Percentiles rank a stretch among this genome's conserved stretches.
phyloP scores from a whole-genome alignment of 768 basidiomycete genomes.

The Lactarius quietus region DNA sequence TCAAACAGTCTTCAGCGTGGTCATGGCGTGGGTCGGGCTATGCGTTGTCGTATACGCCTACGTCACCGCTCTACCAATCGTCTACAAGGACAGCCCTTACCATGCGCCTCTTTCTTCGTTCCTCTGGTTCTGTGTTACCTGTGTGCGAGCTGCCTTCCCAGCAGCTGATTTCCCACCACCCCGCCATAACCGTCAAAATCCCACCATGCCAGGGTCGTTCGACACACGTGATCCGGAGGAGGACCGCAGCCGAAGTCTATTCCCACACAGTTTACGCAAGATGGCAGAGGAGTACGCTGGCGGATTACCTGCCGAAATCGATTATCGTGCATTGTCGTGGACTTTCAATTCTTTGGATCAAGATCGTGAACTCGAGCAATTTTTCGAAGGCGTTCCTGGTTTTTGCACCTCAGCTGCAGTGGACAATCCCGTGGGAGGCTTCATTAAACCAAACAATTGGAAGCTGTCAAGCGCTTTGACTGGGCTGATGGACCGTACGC shows the following conservation, averaged over 20 bases:
- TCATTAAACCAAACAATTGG: not conserved
- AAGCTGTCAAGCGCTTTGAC: not conserved
- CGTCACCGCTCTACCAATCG: not conserved
- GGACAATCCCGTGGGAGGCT: not conserved
- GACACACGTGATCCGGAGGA: not conserved
- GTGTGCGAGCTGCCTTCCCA: not conserved
- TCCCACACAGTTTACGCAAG: slow-evolving; percentile 3
- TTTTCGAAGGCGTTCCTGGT: slow-evolving; percentile 5
- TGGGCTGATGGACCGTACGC: too few relatives aligned
- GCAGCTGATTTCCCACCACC: not conserved
- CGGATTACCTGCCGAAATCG: not conserved
- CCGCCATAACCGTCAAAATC: not conserved
- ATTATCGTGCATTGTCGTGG: not conserved
- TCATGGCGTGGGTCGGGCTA: too few relatives aligned
- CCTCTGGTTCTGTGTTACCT: not conserved
- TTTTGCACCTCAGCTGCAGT: not conserved
- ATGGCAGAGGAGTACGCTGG: not conserved
- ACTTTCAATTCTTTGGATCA: not conserved
- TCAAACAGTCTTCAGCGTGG: too few relatives aligned
- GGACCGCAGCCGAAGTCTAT: not conserved
- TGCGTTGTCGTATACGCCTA: too few relatives aligned
- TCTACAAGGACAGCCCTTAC: not conserved
- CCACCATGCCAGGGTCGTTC: too few relatives aligned
- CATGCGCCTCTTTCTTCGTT: not conserved
- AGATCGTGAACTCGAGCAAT: slow-evolving; percentile 2